Evolutionary conservation across 1,284 basidiomycete species (phyloP).

Genomic region (Earliella scabrosa): DNA sequence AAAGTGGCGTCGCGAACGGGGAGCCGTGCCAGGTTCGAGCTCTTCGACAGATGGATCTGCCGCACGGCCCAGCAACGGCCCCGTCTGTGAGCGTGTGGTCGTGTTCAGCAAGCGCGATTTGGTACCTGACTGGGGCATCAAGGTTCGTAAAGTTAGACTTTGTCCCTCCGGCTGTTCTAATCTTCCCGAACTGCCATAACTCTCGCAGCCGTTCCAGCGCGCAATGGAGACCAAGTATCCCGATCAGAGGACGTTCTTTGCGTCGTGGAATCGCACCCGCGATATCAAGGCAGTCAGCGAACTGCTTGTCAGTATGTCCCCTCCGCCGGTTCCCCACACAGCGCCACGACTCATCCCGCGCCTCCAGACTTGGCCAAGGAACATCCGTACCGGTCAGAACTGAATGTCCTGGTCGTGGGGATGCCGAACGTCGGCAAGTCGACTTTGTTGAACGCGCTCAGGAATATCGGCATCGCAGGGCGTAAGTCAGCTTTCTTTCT

Average conservation of each 20-base stretch:
- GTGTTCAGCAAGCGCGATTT: slow-evolving; percentile 95
- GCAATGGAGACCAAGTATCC: slow-evolving; percentile 73
- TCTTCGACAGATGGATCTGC: slow-evolving; percentile 2
- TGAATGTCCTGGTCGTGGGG: slow-evolving; percentile 90
- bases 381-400: slow-evolving; percentile 69
- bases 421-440: slow-evolving; percentile 99
- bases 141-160: slow-evolving; percentile 53
- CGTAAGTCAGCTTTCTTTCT: slow-evolving; percentile 50
- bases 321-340: not conserved
- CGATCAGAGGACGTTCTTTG: slow-evolving; percentile 67
- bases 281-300: slow-evolving; percentile 68
- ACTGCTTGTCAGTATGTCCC: slow-evolving; percentile 71
- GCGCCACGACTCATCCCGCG: not conserved
- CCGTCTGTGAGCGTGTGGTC: slow-evolving; percentile 81
- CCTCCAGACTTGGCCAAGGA: slow-evolving; percentile 71
- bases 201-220: slow-evolving; percentile 64
- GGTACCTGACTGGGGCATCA: slow-evolving; percentile 83
- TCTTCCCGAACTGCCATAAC: no score
- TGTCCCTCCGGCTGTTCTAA: slow-evolving; percentile 6
- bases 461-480: slow-evolving; percentile 86
- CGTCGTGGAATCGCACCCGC: slow-evolving; percentile 67
- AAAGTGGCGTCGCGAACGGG: slow-evolving; percentile 68
- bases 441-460: slow-evolving; percentile 89
- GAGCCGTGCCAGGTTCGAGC: slow-evolving; percentile 34
- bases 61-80: slow-evolving; percentile 24